Base-by-base conservation (phyloP, 1,139 yeast genomes). In the Yamadazyma trypodendri region DNA sequence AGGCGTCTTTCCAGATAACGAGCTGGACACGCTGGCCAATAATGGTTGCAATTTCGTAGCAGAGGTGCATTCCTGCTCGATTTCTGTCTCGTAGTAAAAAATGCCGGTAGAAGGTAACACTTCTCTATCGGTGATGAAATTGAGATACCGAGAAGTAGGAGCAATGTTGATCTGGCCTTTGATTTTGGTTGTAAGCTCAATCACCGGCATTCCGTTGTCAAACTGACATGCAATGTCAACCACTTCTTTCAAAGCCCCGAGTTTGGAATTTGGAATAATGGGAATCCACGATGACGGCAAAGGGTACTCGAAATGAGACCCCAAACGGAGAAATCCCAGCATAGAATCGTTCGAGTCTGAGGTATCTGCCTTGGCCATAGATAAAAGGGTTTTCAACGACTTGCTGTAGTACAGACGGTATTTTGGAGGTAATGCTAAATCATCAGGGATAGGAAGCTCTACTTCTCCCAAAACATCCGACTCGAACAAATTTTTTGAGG, bases 281-380 rank as follows among this genome's bases (percentile, higher is more conserved):
- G 75, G 72, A 2, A 60, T 50, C 77, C 77, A 71, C 6, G 65
- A 55, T 31, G 63, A 49, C 0, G 77, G 77, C 16, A 71, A 55
- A 0, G 4, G 10, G 31, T 18, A 28, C 4, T 28, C 23, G 11
- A 16, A 28, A 18, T 17, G 13, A 11, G 10, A 15, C 7, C 10
- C 12, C 10, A 28, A 17, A 4, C 15, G 10, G 14, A 28, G 23
- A 12, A 28, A 18, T 15, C 13, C 23, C 31, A 28, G 21, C 21
- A 18, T 5, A 8, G 23, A 18, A 3, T 28, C 23, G 18, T 28
- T 11, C 6, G 22, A 10, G 6, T 23, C 18, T 6, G 23, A 17
- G 6, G 20, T 20, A 23, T 56, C 56, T 15, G 48, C 38, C 29
- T 54, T 56, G 8, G 60, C 52, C 14, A 53, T 37, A 8, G 46